Evolutionary conservation across 306 rosid species (phyloP).

Genomic region (Carpinus viminea): DNA sequence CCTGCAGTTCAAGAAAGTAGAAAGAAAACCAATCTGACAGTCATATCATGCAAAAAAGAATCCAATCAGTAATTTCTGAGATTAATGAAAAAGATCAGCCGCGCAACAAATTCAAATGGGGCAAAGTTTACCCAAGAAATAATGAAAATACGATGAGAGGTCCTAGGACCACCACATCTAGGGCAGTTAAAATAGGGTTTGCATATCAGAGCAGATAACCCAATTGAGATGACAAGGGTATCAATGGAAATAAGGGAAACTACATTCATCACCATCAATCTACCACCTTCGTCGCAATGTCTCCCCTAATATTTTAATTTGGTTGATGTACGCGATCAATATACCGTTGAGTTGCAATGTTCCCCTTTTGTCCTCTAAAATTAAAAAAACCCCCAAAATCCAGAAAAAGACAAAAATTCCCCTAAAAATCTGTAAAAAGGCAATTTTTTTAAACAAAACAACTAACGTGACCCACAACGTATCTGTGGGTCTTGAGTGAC

Average conservation of each 20-base stretch:
- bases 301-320: too few species aligned
- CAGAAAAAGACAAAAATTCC: not conserved
- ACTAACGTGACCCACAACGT: too few species aligned
- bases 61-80: not conserved
- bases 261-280: too few species aligned
- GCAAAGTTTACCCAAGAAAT: not conserved
- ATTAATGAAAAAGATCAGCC: not conserved
- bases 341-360: too few species aligned
- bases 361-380: too few species aligned
- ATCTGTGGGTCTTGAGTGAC: too few species aligned
- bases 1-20: slow-evolving; percentile 43
- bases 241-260: not conserved
- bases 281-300: too few species aligned
- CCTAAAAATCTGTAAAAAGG: too few species aligned
- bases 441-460: too few species aligned
- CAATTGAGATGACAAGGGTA: not conserved
- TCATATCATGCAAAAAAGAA: slow-evolving; percentile 9
- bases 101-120: not conserved
- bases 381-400: too few species aligned
- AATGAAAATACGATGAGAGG: not conserved
- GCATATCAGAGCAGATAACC: slow-evolving; percentile 4
- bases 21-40: slow-evolving; percentile 15
- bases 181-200: not conserved
- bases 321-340: too few species aligned
- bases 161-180: not conserved